Evolutionary conservation across 164 flowering plant species (phyloP), one percentile per base, ranked within the genome.

Genomic region (Houttuynia cordata): DNA sequence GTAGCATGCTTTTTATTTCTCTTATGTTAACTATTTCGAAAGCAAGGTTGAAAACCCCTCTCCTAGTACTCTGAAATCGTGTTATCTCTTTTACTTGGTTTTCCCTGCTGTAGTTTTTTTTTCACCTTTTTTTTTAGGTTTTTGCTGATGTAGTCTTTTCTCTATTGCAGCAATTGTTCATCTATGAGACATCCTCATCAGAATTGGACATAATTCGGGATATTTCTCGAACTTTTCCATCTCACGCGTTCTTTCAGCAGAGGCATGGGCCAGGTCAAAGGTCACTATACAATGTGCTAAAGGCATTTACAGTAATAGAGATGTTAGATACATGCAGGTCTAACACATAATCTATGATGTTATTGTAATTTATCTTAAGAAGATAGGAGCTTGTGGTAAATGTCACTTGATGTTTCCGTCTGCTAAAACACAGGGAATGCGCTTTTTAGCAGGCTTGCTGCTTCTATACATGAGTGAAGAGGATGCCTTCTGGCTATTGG

Each of bases 391-490:
- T 45, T 45, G 49, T 45, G 9, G 9, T 2, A 45, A 45, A 12
- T 45, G 49, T 45, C 49, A 45, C 13, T 2, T 45, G 17, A 45
- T 45, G 17, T 45, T 14, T 45, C 49, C 17, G 4, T 23, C 17
- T 53, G n/a, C n/a, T 57, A 25, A 64, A 65, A 66, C 79, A 73
- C 82, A 93, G 96, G 99, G 99, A 21, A 94, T 94, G 99, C 96
- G 99, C 21, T 94, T 90, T 75, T 68, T 94, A 63, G 96, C 95
- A 62, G 99, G 96, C 68, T 70, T 94, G 7, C 72, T 94, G 78
- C 97, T 94, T 70, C 99, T 94, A 60, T 94, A 94, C 66, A 94
- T 94, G 99, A 86, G 99, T 64, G 99, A 94, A 75, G 99, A 94
- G 74, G 99, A 94, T 83, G 99, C 97, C 56, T 94, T 94, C 72